Base-by-base conservation (phyloP, 2,329 filamentous ascomycete species). In the Neoascochyta sp. region DNA sequence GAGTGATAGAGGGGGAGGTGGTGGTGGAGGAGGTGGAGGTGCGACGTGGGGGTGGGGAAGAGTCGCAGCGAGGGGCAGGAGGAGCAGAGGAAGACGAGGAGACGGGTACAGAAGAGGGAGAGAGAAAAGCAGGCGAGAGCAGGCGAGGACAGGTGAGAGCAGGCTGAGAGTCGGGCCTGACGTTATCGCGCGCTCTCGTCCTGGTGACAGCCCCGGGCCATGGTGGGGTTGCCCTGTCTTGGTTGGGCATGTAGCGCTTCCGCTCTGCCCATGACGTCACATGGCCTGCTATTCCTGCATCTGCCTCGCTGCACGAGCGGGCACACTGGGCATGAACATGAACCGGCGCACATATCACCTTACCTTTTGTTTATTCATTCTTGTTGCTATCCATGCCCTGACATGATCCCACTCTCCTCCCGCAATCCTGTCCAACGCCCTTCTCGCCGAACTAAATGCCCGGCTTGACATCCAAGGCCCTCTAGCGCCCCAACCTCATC, bases 121-220 rank as follows among this genome's bases (percentile, higher is more conserved):
- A 25, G 4, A 19, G n/a, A 32, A 24, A 19, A 28, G 16, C 18
- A 31, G 30, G 36, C 29, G 35, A 36, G 33, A 29, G 24, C 22
- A 11, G 24, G 23, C 20, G 20, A 27, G 13, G 27, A 9, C 23
- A 24, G 25, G 28, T 11, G 16, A 30, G 26, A 35, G 24, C 34
- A 34, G 30, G 25, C 31, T 28, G 33, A 27, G 37, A 38, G n/a
- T n/a, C n/a, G n/a, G 31, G 43, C 45, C 47, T 50, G 45, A 50
- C 49, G 45, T 50, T 47, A 52, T 47, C 39, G 29, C 43, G 36
- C 29, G 38, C 36, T 32, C 43, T 29, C 36, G 46, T 40, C 43
- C 36, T 45, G 43, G 43, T 41, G 40, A 37, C 27, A 41, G 34
- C 26, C 34, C 35, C 29, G 32, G 37, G 31, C 29, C 27, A 38